phyloP scores from a whole-genome alignment of 345 rosid species.

The Sisymbrium irio region DNA sequence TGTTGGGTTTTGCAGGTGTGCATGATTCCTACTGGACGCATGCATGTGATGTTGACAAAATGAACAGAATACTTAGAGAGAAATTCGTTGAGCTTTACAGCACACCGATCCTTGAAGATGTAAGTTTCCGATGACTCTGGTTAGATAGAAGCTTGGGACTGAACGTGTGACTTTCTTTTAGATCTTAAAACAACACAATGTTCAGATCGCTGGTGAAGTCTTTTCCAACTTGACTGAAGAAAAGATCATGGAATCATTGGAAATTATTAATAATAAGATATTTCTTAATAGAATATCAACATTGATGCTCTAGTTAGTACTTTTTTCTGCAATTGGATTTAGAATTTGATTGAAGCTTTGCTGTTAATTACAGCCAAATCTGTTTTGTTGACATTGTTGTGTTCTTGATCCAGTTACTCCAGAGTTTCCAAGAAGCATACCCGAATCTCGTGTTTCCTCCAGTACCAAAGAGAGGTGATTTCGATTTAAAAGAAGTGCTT shows the following conservation, averaged over 20 bases:
- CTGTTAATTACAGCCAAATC: background rate
- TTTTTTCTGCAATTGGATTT: background rate
- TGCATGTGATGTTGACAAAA: slow-evolving; percentile 87
- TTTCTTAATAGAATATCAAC: background rate
- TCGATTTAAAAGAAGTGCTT: slow-evolving; percentile 74
- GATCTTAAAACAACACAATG: background rate
- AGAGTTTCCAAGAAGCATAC: slow-evolving; percentile 69
- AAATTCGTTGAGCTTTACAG: slow-evolving; percentile 90
- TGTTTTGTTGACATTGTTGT: slow-evolving; percentile 22
- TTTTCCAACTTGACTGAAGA: background rate
- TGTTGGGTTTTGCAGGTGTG: slow-evolving; percentile 58
- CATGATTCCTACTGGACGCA: slow-evolving; percentile 99
- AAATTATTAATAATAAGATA: background rate
- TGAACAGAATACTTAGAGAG: slow-evolving; percentile 84
- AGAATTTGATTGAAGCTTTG: background rate
- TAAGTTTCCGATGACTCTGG: slow-evolving; percentile 41
- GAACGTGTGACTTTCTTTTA: background rate
- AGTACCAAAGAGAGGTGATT: slow-evolving; percentile 79
- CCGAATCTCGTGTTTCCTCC: slow-evolving; percentile 73
- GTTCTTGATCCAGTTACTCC: slow-evolving; percentile 63
- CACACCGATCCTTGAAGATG: slow-evolving; percentile 87
- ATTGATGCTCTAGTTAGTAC: background rate
- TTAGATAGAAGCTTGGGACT: slow-evolving; percentile 3
- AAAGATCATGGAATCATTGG: background rate
- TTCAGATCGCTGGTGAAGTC: background rate